phyloP scores from a whole-genome alignment of 805 yeast genomes.

The Candida oleophila region DNA sequence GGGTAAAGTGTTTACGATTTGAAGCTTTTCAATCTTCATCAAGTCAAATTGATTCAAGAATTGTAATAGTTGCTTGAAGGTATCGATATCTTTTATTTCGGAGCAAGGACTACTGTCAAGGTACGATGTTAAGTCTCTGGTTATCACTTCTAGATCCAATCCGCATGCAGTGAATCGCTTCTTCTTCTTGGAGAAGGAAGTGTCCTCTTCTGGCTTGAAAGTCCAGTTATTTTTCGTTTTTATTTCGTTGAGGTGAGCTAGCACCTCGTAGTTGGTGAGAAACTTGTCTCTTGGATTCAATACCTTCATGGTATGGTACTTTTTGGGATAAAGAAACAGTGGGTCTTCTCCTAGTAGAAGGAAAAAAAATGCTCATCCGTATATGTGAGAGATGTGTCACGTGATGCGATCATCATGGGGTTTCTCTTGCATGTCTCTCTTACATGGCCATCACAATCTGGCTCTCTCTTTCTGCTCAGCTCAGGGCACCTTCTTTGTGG shows the following conservation, averaged over 20 bases:
- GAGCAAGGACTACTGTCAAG: conserved; percentile 29
- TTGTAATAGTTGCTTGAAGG: conserved; percentile 38
- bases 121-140: conserved; percentile 47
- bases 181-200: conserved; percentile 17
- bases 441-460: no score
- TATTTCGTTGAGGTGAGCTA: conserved; percentile 49
- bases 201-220: conserved; percentile 31
- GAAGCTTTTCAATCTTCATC: conserved; percentile 81
- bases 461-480: no score
- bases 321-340: no score
- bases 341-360: background rate
- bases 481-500: no score
- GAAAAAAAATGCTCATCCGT: background rate
- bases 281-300: conserved; percentile 53
- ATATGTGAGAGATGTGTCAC: background rate
- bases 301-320: conserved; percentile 38
- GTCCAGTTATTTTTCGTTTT: conserved; percentile 49
- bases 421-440: no score
- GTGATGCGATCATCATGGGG: no score
- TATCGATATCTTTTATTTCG: conserved; percentile 17
- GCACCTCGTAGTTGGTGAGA: conserved; percentile 66
- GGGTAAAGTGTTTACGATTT: conserved; percentile 80
- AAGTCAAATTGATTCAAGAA: conserved; percentile 52
- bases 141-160: conserved; percentile 46
- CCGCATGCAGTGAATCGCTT: conserved; percentile 41